Conservation (phyloP, 768 basidiomycete species). For the Coprinopsis strossmayeri region DNA sequence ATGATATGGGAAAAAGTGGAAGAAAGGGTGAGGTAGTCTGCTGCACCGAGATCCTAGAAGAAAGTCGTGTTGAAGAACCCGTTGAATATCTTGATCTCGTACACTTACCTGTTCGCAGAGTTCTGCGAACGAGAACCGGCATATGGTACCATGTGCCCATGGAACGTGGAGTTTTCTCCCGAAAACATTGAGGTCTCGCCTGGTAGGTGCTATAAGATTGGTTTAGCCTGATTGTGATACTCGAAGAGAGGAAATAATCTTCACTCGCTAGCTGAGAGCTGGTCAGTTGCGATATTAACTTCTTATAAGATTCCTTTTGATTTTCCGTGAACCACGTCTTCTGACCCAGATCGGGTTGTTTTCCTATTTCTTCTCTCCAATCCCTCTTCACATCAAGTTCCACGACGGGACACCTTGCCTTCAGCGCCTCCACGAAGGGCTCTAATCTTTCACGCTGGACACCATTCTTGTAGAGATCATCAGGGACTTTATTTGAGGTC, state of each 20-base stretch:
- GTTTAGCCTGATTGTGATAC: too few relatives aligned
- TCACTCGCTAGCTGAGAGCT: not conserved
- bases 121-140: constrained; percentile 42
- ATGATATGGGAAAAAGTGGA: constrained; percentile 35
- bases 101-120: constrained; percentile 35
- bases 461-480: constrained; percentile 52
- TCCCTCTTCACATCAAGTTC: constrained; percentile 38
- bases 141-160: constrained; percentile 30
- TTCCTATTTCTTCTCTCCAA: constrained; percentile 30
- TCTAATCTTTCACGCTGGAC: constrained; percentile 51
- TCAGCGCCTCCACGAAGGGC: constrained; percentile 49
- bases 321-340: constrained; percentile 25
- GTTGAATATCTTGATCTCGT: too few relatives aligned
- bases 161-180: constrained; percentile 39
- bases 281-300: not conserved
- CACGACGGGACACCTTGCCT: constrained; percentile 44
- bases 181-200: constrained; percentile 36
- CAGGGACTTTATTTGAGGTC: constrained; percentile 44
- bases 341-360: constrained; percentile 10
- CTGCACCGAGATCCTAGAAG: constrained; percentile 37
- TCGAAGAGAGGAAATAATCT: too few relatives aligned
- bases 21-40: constrained; percentile 52
- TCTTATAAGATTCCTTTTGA: constrained; percentile 4
- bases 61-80: not conserved
- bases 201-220: constrained; percentile 14